Conservation (phyloP, 257 asterid genomes). For the Nyctanthes arbortristis region DNA sequence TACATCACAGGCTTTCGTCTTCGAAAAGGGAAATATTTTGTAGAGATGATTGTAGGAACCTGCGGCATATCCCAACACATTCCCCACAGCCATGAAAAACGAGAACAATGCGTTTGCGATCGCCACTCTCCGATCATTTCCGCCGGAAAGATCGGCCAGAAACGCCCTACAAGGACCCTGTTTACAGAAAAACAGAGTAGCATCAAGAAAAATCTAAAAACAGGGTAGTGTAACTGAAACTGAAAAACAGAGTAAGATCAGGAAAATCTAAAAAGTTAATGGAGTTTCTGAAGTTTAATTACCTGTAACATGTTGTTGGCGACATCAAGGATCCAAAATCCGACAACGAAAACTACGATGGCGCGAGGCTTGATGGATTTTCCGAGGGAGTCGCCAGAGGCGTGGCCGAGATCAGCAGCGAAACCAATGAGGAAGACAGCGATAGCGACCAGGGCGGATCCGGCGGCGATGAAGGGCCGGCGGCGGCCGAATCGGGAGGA, state of each 20-base stretch:
- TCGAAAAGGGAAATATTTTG: slow-evolving; percentile 69
- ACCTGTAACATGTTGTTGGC: slow-evolving; percentile 95
- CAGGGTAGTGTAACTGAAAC: not conserved
- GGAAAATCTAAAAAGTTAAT: not conserved
- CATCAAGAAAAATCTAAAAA: not conserved
- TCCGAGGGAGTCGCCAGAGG: slow-evolving; percentile 60
- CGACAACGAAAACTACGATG: slow-evolving; percentile 69
- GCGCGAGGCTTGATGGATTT: slow-evolving; percentile 62
- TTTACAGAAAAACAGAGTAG: not conserved
- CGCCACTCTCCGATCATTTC: slow-evolving; percentile 51
- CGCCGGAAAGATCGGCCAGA: slow-evolving; percentile 76
- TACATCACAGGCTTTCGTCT: slow-evolving; percentile 78
- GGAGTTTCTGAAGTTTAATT: too few relatives aligned
- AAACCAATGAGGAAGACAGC: slow-evolving; percentile 82
- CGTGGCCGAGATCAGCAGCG: slow-evolving; percentile 80
- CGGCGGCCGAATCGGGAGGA: slow-evolving; percentile 76
- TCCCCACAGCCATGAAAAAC: slow-evolving; percentile 95
- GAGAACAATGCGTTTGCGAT: slow-evolving; percentile 64
- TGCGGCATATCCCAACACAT: slow-evolving; percentile 83
- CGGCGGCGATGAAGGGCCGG: slow-evolving; percentile 84
- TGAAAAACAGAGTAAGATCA: not conserved
- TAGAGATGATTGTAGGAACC: slow-evolving; percentile 66
- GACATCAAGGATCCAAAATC: slow-evolving; percentile 88
- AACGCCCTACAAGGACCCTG: slow-evolving; percentile 97
- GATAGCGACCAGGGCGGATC: slow-evolving; percentile 57